Evolutionary conservation across 2,329 filamentous ascomycete genomes (phyloP).

Genomic region (Calonectria pauciramosa): DNA sequence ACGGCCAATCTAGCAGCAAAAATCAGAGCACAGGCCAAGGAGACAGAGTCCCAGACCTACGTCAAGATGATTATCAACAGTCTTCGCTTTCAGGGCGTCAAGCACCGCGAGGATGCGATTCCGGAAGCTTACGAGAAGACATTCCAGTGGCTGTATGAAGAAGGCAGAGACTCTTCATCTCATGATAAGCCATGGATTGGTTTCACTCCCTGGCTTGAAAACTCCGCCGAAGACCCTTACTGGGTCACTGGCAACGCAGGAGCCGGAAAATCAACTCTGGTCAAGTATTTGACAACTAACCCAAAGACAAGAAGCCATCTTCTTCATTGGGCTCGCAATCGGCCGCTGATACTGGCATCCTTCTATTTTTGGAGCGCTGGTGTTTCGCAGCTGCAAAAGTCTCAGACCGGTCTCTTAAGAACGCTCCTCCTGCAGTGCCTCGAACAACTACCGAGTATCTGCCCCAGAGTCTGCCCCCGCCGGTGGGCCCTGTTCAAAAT

Average conservation of each 20-base stretch:
- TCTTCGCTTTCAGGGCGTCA: constrained; percentile 23
- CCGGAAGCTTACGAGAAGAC: constrained; percentile 25
- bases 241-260: constrained; percentile 34
- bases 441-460: neutral
- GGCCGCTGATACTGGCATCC: neutral
- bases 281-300: constrained; percentile 4
- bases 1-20: neutral
- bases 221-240: neutral
- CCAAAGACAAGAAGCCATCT: neutral
- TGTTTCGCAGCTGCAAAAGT: neutral
- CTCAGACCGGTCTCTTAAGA: neutral
- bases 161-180: neutral
- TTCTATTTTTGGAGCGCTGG: constrained; percentile 37
- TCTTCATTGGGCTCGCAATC: neutral
- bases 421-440: constrained; percentile 27
- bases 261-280: constrained; percentile 11
- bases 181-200: neutral
- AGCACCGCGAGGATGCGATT: constrained; percentile 25
- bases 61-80: neutral
- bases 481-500: neutral
- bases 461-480: neutral
- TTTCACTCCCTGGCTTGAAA: constrained; percentile 25
- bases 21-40: neutral
- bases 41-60: neutral
- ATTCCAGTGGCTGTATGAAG: constrained; percentile 24